Conservation (phyloP, 352 stramenopile species). For the Blastocystis sp. region DNA sequence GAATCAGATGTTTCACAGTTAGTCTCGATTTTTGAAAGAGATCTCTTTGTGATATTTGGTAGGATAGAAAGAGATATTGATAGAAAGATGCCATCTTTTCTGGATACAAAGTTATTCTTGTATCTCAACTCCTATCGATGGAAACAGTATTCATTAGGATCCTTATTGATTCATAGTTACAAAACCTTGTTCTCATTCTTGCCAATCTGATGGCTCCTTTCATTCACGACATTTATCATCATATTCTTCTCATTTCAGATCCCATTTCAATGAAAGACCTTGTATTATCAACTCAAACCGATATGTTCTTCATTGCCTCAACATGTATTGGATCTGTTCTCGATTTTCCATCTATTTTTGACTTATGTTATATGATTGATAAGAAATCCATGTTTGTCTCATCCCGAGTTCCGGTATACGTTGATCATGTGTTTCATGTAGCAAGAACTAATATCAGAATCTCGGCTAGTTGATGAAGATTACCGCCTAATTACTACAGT, state of each 20-base stretch:
- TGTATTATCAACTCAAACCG: background rate
- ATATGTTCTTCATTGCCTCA: background rate
- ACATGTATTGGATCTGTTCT: background rate
- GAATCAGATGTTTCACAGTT: background rate
- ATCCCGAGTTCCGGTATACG: too few relatives aligned
- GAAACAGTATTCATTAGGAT: background rate
- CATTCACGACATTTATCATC: constrained; percentile 1
- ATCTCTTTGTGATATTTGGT: constrained; percentile 2
- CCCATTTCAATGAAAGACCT: background rate
- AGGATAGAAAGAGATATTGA: background rate
- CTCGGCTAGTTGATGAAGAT: too few relatives aligned
- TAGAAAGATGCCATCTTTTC: background rate
- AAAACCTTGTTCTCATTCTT: background rate
- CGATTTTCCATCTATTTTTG: background rate
- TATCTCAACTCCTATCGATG: background rate
- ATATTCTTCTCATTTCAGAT: background rate
- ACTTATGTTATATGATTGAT: constrained; percentile 9
- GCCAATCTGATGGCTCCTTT: constrained; percentile 9
- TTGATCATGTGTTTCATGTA: too few relatives aligned
- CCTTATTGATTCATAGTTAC: background rate
- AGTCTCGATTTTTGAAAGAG: background rate
- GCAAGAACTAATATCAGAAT: too few relatives aligned
- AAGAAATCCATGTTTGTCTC: too few relatives aligned
- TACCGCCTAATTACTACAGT: too few relatives aligned
- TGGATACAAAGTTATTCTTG: background rate